Evolutionary conservation across 495 filamentous ascomycete species (phyloP).

Genomic region (Xylaria venustula): DNA sequence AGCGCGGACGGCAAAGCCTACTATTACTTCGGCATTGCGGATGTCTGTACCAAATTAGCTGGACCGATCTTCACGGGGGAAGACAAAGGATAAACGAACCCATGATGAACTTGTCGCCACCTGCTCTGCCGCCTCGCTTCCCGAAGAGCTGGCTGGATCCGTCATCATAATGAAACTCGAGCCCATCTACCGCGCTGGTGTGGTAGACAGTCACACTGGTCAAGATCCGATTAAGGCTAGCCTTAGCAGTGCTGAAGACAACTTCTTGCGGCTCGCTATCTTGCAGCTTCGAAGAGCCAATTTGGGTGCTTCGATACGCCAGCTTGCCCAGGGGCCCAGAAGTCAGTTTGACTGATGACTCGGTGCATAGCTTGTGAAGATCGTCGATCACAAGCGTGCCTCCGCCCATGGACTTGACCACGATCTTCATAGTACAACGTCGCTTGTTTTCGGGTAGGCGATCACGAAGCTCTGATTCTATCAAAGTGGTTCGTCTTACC

Average conservation of each 20-base stretch:
- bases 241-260: constrained; percentile 63
- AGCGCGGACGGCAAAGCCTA: constrained; percentile 82
- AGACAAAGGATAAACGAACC: constrained; percentile 49
- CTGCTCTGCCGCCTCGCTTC: constrained; percentile 70
- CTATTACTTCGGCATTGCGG: constrained; percentile 77
- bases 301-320: constrained; percentile 72
- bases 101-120: constrained; percentile 74
- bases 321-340: constrained; percentile 55
- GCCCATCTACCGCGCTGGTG: constrained; percentile 73
- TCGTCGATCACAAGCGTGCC: constrained; percentile 74
- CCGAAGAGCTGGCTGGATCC: constrained; percentile 85
- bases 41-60: constrained; percentile 58
- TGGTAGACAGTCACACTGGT: constrained; percentile 75
- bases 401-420: constrained; percentile 70
- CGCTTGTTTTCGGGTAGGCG: constrained; percentile 68
- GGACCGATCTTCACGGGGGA: not conserved
- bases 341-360: constrained; percentile 68
- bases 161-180: constrained; percentile 95
- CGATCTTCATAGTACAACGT: constrained; percentile 66
- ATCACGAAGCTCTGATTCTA: constrained; percentile 70
- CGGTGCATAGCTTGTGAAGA: constrained; percentile 64
- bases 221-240: constrained; percentile 70
- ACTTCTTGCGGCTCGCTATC: constrained; percentile 72
- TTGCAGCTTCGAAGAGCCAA: constrained; percentile 72
- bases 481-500: constrained; percentile 69